phyloP scores from a whole-genome alignment of 495 filamentous ascomycete species.

The Penicillium herquei region DNA sequence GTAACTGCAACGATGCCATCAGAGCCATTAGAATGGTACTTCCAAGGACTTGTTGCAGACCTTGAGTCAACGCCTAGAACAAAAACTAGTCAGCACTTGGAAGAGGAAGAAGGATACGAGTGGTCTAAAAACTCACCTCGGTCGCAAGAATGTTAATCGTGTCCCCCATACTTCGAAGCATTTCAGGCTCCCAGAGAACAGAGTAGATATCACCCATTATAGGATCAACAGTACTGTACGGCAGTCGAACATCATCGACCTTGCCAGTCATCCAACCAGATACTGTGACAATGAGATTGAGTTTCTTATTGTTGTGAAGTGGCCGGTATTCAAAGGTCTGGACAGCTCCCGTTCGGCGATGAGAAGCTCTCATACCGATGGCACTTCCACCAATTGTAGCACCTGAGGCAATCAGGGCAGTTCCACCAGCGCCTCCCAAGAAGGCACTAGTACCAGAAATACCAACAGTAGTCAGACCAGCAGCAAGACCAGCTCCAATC shows the following conservation, averaged over 20 bases:
- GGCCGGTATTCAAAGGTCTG: constrained; percentile 96
- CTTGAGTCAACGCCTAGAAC: constrained; percentile 83
- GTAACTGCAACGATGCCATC: constrained; percentile 92
- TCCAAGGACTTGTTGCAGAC: constrained; percentile 91
- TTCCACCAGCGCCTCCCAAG: constrained; percentile 86
- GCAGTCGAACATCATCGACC: constrained; percentile 91
- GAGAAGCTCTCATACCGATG: constrained; percentile 81
- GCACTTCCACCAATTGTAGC: constrained; percentile 84
- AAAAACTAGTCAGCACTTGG: constrained; percentile 10
- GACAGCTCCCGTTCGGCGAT: constrained; percentile 84
- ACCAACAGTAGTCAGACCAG: constrained; percentile 93
- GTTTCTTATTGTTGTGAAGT: constrained; percentile 94
- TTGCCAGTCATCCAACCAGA: constrained; percentile 99
- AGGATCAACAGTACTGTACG: constrained; percentile 93
- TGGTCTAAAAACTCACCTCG: constrained; percentile 61
- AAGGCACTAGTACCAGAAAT: constrained; percentile 86
- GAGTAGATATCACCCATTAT: constrained; percentile 99
- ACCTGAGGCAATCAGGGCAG: constrained; percentile 87
- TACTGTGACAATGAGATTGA: constrained; percentile 93
- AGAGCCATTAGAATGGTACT: constrained; percentile 82
- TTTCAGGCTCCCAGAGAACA: constrained; percentile 96
- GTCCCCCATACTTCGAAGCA: constrained; percentile 94
- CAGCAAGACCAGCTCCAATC: constrained; percentile 92
- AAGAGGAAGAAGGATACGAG: not conserved
- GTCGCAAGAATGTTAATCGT: constrained; percentile 98